These are phyloP conservation scores for Cupressus sempervirens DNA, from an alignment of 75 land plant species.

Conservation along the genomic window DNA sequence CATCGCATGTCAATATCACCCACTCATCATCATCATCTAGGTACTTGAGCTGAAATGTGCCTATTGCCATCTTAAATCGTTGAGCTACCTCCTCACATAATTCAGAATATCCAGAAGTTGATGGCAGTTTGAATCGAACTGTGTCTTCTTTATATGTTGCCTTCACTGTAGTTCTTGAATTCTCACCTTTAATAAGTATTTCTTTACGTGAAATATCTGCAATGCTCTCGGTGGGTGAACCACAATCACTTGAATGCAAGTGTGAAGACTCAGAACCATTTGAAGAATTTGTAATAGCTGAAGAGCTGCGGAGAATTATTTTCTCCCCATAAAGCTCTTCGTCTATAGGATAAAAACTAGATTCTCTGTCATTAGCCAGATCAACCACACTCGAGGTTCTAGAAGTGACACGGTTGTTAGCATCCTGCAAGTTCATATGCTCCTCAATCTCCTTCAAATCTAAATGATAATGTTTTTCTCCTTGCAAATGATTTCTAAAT, in stretches of 20 bases:
- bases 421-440: slow-evolving; percentile 8
- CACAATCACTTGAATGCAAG: slow-evolving; percentile 34
- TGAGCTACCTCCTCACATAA: slow-evolving; percentile 51
- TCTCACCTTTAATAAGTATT: slow-evolving; percentile 4
- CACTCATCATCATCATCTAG: slow-evolving; percentile 75
- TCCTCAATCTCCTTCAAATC: background rate
- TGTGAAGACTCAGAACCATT: slow-evolving; percentile 27
- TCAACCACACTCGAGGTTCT: slow-evolving; percentile 24
- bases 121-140: slow-evolving; percentile 58
- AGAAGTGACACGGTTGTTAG: slow-evolving; percentile 18
- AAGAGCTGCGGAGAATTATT: slow-evolving; percentile 18
- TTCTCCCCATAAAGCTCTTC: slow-evolving; percentile 23
- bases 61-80: slow-evolving; percentile 46
- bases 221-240: slow-evolving; percentile 25
- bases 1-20: slow-evolving; percentile 55
- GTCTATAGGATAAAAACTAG: slow-evolving; percentile 14
- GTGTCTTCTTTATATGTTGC: slow-evolving; percentile 55
- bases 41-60: slow-evolving; percentile 67
- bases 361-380: slow-evolving; percentile 14
- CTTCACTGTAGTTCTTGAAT: slow-evolving; percentile 39
- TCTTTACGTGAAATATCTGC: background rate
- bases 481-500: background rate
- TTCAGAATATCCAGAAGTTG: slow-evolving; percentile 25
- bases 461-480: background rate
- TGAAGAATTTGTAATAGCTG: slow-evolving; percentile 59